phyloP scores from a whole-genome alignment of 805 yeast genomes.

The Saccharomycopsis javanensis region DNA sequence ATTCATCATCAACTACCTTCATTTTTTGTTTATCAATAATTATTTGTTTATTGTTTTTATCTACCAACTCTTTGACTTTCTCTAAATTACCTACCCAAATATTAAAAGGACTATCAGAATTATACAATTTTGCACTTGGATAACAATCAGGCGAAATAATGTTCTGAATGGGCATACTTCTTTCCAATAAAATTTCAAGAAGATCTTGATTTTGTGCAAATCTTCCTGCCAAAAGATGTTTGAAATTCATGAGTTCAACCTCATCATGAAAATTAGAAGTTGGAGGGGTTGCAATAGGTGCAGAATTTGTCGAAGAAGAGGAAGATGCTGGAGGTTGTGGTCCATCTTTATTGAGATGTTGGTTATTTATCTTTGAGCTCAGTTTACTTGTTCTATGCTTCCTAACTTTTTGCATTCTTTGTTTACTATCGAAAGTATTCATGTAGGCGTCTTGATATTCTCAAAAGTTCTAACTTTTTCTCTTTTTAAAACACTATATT shows the following conservation, averaged over 20 bases:
- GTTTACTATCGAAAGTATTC: not conserved
- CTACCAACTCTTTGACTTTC: conserved; percentile 7
- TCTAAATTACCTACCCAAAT: conserved; percentile 17
- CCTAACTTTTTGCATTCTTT: not conserved
- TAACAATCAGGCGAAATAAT: conserved; percentile 34
- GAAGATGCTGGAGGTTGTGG: not conserved
- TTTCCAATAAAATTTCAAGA: conserved; percentile 38
- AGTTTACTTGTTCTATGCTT: not conserved
- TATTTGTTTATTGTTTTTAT: conserved; percentile 18
- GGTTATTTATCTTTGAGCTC: not conserved
- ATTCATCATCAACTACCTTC: not conserved
- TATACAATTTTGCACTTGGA: conserved; percentile 12
- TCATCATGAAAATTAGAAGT: conserved; percentile 34
- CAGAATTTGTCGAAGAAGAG: not conserved
- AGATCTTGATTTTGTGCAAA: conserved; percentile 40
- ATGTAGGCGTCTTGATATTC: not conserved
- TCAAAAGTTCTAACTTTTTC: too few species aligned
- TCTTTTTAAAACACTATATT: too few species aligned
- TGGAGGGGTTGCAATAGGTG: not conserved
- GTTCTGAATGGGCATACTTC: conserved; percentile 35
- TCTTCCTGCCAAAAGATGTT: conserved; percentile 36
- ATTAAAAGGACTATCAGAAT: conserved; percentile 5
- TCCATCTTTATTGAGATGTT: not conserved
- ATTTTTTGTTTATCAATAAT: conserved; percentile 19
- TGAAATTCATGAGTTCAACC: conserved; percentile 42